Conservation (phyloP, 495 filamentous ascomycete genomes). For the Penicillium egyptiacum region DNA sequence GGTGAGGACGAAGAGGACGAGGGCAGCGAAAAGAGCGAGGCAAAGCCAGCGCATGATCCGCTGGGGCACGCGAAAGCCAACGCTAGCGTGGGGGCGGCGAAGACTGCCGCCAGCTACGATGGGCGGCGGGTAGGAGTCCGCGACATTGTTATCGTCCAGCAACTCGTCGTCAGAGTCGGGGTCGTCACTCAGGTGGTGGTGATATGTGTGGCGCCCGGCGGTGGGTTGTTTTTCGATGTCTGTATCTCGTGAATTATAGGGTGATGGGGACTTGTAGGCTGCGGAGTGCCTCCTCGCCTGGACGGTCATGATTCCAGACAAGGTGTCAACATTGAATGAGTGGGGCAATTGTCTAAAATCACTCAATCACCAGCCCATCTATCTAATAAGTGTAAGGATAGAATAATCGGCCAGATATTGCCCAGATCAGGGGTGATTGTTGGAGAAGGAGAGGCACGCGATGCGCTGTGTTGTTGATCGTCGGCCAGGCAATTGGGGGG, state of each 20-base stretch:
- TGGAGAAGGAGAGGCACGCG: conserved; percentile 15
- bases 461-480: conserved; percentile 22
- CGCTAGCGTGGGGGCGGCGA: conserved; percentile 38
- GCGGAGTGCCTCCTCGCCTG: conserved; percentile 39
- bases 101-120: conserved; percentile 48
- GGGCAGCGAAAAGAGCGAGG: conserved; percentile 61
- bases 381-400: neutral
- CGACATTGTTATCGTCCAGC: conserved; percentile 25
- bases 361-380: conserved; percentile 3
- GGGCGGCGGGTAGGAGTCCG: conserved; percentile 43
- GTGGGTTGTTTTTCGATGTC: conserved; percentile 43
- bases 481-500: conserved; percentile 28
- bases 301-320: conserved; percentile 36
- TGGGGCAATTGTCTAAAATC: conserved; percentile 9
- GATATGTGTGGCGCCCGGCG: conserved; percentile 25
- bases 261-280: conserved; percentile 32
- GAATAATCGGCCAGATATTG: conserved; percentile 1
- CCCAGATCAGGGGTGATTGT: conserved; percentile 5
- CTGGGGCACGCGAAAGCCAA: conserved; percentile 56
- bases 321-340: conserved; percentile 19
- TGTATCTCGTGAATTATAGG: conserved; percentile 21
- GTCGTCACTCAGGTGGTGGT: conserved; percentile 26
- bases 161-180: conserved; percentile 30
- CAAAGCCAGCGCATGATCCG: conserved; percentile 71
- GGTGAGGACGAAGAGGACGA: conserved; percentile 70